Base-by-base conservation (phyloP, 192 early-diverging fungal genomes). In the Pecoramyces ruminantium region DNA sequence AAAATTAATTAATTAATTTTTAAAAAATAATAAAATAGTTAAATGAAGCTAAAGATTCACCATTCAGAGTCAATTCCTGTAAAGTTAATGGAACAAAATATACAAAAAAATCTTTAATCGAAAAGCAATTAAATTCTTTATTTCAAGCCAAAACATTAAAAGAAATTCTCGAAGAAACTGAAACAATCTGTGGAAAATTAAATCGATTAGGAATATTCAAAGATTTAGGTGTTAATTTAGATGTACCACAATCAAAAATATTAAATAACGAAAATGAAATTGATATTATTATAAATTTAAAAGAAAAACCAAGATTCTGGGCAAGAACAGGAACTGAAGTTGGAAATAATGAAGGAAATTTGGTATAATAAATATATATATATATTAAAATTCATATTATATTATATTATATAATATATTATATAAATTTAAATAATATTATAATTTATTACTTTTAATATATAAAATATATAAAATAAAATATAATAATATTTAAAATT, bases 321-420 rank as follows among this genome's bases (percentile, higher is more conserved):
- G 87, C 95, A 77, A 90, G 88, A 81, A 98, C 96, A 12, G 96
- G 95, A 27, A 95, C 96, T 11, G 95, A 96, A 78, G 89, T 97
- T 30, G 95, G 94, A 25, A 95, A 94, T 80, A 88, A 92, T 79
- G 95, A 97, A 84, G 97, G 95, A 38, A 93, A 87, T 34, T 91
- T 94, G 91, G 93, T 94, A 87, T 80, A 30, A 29, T 30, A 28
- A 38, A n/a, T 34, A 28, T 38, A 25, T 17, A 30, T 13, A n/a
- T n/a, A n/a, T n/a, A n/a, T n/a, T n/a, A n/a, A n/a, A n/a, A n/a
- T n/a, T n/a, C n/a, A n/a, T n/a, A n/a, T n/a, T n/a, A n/a, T n/a
- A n/a, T n/a, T n/a, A n/a, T n/a, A n/a, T n/a, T n/a, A n/a, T n/a
- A n/a, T n/a, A n/a, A n/a, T n/a, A n/a, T n/a, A n/a, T n/a, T n/a